Conservation (phyloP, 164 flowering plant species). For the Malania oleifera region DNA sequence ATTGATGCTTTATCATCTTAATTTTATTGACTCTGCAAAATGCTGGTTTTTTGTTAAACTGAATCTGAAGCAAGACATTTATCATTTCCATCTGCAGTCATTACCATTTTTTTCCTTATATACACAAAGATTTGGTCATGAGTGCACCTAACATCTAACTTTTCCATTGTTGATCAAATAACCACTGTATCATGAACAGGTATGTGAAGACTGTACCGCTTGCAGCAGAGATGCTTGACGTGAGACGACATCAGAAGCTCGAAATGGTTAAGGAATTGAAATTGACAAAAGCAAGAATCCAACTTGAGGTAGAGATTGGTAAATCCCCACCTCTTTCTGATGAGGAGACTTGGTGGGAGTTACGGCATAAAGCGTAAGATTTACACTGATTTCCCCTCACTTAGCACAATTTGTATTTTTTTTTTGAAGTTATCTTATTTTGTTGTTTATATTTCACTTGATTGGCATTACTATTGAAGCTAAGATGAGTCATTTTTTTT, state of each 20-base stretch:
- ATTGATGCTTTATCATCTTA: too few relatives aligned
- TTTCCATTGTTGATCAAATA: neutral
- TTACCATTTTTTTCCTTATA: too few relatives aligned
- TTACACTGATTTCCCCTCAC: neutral
- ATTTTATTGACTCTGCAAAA: too few relatives aligned
- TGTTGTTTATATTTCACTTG: neutral
- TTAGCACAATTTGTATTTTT: neutral
- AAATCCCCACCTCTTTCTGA: slow-evolving; percentile 96
- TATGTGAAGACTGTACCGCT: slow-evolving; percentile 96
- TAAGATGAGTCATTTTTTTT: too few relatives aligned
- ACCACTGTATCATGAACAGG: slow-evolving; percentile 35
- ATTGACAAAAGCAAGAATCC: slow-evolving; percentile 59
- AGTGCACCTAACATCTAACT: neutral
- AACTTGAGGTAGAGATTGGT: slow-evolving; percentile 89
- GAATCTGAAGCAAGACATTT: too few relatives aligned
- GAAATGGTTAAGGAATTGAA: slow-evolving; percentile 77
- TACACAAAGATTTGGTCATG: too few relatives aligned
- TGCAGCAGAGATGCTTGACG: slow-evolving; percentile 91
- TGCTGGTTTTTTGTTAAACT: too few relatives aligned
- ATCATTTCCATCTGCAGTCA: too few relatives aligned
- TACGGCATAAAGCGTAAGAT: slow-evolving; percentile 88
- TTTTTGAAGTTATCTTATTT: neutral
- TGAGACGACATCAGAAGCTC: slow-evolving; percentile 80
- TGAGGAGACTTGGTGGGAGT: slow-evolving; percentile 73
- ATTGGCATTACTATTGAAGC: too few relatives aligned